These are phyloP conservation scores for Cyathus striatus DNA, from an alignment of 768 basidiomycete genomes.

Conservation along the genomic window DNA sequence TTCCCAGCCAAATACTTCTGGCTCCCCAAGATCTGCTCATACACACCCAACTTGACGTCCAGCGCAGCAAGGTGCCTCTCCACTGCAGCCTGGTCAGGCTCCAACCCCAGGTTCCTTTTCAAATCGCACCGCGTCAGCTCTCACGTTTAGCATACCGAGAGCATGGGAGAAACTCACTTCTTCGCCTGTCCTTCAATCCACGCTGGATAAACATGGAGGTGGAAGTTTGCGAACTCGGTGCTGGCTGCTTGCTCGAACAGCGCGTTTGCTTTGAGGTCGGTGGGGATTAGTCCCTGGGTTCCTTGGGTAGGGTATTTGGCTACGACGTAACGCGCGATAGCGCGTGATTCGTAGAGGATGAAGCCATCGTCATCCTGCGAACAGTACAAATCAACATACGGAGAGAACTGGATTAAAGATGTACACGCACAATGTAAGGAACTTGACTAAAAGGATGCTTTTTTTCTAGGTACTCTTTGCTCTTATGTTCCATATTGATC, in stretches of 20 bases:
- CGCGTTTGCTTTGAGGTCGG: conserved; percentile 15
- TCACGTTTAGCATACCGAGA: too few relatives aligned
- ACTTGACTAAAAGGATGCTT: too few relatives aligned
- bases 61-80: conserved; percentile 15
- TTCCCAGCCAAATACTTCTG: conserved; percentile 43
- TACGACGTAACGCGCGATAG: conserved; percentile 44
- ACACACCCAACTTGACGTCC: conserved; percentile 32
- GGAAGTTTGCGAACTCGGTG: conserved; percentile 41
- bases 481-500: too few relatives aligned
- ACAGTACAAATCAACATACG: too few relatives aligned
- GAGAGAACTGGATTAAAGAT: too few relatives aligned
- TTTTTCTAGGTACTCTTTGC: too few relatives aligned
- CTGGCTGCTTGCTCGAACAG: conserved; percentile 33
- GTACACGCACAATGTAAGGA: too few relatives aligned
- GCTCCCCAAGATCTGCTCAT: conserved; percentile 42
- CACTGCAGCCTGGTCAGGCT: conserved; percentile 20
- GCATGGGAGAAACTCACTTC: conserved; percentile 5
- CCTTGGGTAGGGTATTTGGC: conserved; percentile 40
- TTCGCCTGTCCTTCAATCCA: conserved; percentile 38
- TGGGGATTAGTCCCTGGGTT: conserved; percentile 34
- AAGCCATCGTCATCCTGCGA: too few relatives aligned
- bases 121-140: too few relatives aligned
- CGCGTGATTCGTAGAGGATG: too few relatives aligned
- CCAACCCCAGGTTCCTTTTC: conserved; percentile 15
- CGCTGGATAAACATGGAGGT: conserved; percentile 30